Base-by-base conservation (phyloP, 345 rosid genomes). In the Murraya paniculata region DNA sequence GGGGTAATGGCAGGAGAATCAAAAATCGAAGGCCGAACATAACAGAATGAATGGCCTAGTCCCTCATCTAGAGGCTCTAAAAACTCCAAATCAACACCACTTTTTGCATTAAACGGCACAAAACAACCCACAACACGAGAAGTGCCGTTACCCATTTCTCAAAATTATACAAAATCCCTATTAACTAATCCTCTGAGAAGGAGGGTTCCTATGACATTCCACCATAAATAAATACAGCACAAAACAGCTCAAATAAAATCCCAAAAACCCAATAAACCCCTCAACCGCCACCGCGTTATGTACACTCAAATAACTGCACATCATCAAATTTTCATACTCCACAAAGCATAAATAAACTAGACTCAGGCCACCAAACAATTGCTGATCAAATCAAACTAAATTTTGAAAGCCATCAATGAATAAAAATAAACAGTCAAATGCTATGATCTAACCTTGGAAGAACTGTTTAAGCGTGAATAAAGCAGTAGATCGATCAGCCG, bases 111-210 rank as follows among this genome's bases (percentile, higher is more conserved):
- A 16, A 88, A 91, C 19, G 98, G 95, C 84, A 87, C 93, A 53
- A 95, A 93, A 80, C 98, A 95, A 55, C 98, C 98, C 72, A 92
- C 91, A 72, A 95, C 97, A 73, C 98, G 95, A 84, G 98, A 95
- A 84, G 98, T 91, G 80, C 95, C 90, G 90, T 91, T 95, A 59
- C 98, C 98, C 98, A 95, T 95, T 75, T 74, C 48, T 50, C 71
- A 64, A 75, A 76, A 77, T 79, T 50, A 61, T 77, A 79, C 35
- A 78, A 80, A 84, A 53, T 19, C 82, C 83, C 85, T 77, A 61
- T 60, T 68, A 79, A 85, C 82, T 79, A 82, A 78, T 73, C 88
- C 85, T 82, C 78, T 83, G 84, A 78, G 57, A 66, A 33, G 81
- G 86, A 84, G 85, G 88, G 82, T 75, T 85, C 74, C 84, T 78